Base-by-base conservation (phyloP, 106 monocot species). In the Apostasia ramifera region DNA sequence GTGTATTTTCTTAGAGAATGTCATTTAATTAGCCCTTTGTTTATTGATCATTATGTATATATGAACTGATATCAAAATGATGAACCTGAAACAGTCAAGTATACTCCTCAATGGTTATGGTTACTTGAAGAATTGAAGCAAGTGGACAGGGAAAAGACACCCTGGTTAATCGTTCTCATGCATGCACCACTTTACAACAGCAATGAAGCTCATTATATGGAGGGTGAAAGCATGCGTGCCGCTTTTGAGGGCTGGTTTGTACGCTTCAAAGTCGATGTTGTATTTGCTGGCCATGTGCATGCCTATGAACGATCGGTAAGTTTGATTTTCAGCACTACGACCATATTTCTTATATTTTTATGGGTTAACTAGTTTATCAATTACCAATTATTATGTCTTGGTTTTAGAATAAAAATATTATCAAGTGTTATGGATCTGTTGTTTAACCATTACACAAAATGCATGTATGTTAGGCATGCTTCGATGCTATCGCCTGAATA, bases 261-360 rank as follows among this genome's bases (percentile, higher is more conserved):
- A 13, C 77, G 70, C 43, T 81, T 83, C 51, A 97, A 81, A 79
- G 92, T 97, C 53, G 97, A 97, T 57, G 13, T 97, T 4, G 81
- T 97, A 66, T 97, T 97, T 76, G 82, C 97, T 13, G 97, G 97
- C 40, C 92, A 97, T 48, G 97, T 98, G 44, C 97, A 98, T 81
- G 97, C 97, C 45, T 98, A 98, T 60, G 97, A 98, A 79, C 82
- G 92, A 92, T 98, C 97, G 78, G 97, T 97, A 92, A 6, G 42
- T 40, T 26, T 46, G 71, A 54, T 13, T n/a, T 7, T 40, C 52
- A 63, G 15, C 7, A 4, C 45, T 6, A 26, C 26, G 42, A 44
- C n/a, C 13, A 8, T 66, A 2, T 41, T 13, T 2, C 0, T 55
- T 39, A 37, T 68, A 62, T 55, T 6, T 44, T 37, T 5, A 3